A percentile compares a stretch with the other conserved stretches of the same genome.
Evolutionary conservation across 306 rosid species (phyloP).

Genomic region (Begonia loranthoides): DNA sequence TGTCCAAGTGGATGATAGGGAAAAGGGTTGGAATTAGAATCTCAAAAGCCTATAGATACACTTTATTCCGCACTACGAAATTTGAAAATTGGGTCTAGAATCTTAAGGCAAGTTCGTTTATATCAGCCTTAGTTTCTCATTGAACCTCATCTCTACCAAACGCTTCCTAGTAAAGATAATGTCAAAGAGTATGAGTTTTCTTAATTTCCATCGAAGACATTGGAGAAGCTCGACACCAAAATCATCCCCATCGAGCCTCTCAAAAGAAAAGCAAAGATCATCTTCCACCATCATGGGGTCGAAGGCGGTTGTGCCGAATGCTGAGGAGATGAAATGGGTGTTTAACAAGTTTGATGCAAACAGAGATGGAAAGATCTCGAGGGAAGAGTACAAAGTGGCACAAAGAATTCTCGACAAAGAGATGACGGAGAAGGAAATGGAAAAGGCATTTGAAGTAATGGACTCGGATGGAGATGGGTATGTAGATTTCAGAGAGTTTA

Average conservation of each 20-base stretch:
- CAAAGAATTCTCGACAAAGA: slow-evolving; percentile 29
- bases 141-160: neutral
- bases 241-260: slow-evolving; percentile 13
- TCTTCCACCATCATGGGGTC: neutral
- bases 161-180: too few relatives aligned
- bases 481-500: slow-evolving; percentile 50
- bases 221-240: slow-evolving; percentile 17
- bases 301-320: slow-evolving; percentile 18
- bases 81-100: too few relatives aligned
- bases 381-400: slow-evolving; percentile 56
- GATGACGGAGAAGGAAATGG: slow-evolving; percentile 28
- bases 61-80: too few relatives aligned
- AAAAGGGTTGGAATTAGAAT: too few relatives aligned
- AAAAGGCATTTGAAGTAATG: slow-evolving; percentile 31
- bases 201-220: neutral
- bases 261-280: slow-evolving; percentile 13
- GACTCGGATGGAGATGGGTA: slow-evolving; percentile 67
- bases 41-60: too few relatives aligned
- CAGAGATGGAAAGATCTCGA: slow-evolving; percentile 54
- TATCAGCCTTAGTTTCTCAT: neutral
- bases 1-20: too few relatives aligned
- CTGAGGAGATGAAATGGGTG: slow-evolving; percentile 55
- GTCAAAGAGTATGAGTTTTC: neutral
- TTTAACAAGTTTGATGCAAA: slow-evolving; percentile 60
- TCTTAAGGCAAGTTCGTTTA: too few relatives aligned